Conservation (phyloP, 129 eudicot species). For the Centrapalus pauciflorus region DNA sequence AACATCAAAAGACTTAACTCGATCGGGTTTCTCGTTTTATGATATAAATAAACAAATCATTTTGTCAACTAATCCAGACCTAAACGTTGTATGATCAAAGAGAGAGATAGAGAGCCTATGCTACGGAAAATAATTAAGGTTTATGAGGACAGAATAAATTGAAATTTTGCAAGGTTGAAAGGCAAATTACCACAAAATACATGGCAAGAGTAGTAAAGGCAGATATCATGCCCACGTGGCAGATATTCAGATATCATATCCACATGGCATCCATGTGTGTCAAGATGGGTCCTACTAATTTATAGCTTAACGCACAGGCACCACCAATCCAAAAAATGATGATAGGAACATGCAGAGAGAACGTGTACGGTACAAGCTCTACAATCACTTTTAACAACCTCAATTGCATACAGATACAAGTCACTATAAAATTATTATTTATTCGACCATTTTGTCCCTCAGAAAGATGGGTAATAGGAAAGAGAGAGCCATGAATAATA, state of each 20-base stretch:
- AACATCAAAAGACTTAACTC: too few species aligned
- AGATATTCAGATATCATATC: constrained; percentile 4
- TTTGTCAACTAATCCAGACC: too few species aligned
- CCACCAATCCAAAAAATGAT: constrained; percentile 15
- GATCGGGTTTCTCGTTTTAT: too few species aligned
- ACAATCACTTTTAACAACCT: not conserved
- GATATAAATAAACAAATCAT: too few species aligned
- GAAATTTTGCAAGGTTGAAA: constrained; percentile 14
- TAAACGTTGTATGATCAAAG: too few species aligned
- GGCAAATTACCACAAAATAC: constrained; percentile 9
- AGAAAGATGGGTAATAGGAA: too few species aligned
- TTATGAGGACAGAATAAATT: constrained; percentile 12
- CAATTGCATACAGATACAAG: not conserved
- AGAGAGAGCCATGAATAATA: too few species aligned
- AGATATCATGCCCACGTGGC: constrained; percentile 21
- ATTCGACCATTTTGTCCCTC: too few species aligned
- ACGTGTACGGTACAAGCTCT: constrained; percentile 3
- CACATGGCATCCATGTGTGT: constrained; percentile 18
- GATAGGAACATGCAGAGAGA: not conserved
- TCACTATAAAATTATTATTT: not conserved
- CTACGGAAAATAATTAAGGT: too few species aligned
- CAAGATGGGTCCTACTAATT: constrained; percentile 8
- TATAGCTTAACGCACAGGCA: constrained; percentile 4
- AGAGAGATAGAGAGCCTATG: too few species aligned
- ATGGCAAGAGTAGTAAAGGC: not conserved